These are phyloP conservation scores for Salix brachista DNA, from an alignment of 345 rosid genomes.

Conservation along the genomic window DNA sequence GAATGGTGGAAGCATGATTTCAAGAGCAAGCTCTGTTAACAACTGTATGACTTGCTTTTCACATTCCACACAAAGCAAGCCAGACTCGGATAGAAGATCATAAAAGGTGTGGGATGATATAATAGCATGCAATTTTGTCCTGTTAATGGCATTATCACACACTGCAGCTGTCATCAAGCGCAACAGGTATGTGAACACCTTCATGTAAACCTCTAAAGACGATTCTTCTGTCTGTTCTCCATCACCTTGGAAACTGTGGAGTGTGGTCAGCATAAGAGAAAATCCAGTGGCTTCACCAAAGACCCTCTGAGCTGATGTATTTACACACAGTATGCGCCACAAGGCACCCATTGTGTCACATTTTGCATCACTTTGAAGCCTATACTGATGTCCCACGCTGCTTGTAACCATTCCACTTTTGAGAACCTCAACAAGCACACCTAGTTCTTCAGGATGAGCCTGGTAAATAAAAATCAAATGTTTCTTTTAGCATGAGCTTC, in stretches of 20 bases:
- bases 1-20: constrained; percentile 89
- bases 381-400: constrained; percentile 80
- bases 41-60: constrained; percentile 96
- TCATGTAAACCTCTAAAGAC: constrained; percentile 46
- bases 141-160: constrained; percentile 67
- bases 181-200: constrained; percentile 75
- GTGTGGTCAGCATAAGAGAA: constrained; percentile 89
- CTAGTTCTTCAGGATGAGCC: constrained; percentile 91
- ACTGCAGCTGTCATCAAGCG: constrained; percentile 92
- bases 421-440: constrained; percentile 82
- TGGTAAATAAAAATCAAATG: constrained; percentile 25
- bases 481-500: constrained; percentile 4
- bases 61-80: constrained; percentile 85
- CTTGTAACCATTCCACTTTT: constrained; percentile 98
- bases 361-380: constrained; percentile 82
- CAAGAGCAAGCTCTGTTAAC: constrained; percentile 90
- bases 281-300: constrained; percentile 98
- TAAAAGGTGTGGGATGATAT: constrained; percentile 85
- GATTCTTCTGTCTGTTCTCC: constrained; percentile 54
- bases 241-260: constrained; percentile 81
- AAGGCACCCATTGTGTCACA: constrained; percentile 96
- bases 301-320: constrained; percentile 75
- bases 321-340: constrained; percentile 92
- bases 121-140: constrained; percentile 75
- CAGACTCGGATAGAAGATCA: constrained; percentile 88